Conservation (phyloP, 129 eudicot genomes). For the Chrysanthemum seticuspe region DNA sequence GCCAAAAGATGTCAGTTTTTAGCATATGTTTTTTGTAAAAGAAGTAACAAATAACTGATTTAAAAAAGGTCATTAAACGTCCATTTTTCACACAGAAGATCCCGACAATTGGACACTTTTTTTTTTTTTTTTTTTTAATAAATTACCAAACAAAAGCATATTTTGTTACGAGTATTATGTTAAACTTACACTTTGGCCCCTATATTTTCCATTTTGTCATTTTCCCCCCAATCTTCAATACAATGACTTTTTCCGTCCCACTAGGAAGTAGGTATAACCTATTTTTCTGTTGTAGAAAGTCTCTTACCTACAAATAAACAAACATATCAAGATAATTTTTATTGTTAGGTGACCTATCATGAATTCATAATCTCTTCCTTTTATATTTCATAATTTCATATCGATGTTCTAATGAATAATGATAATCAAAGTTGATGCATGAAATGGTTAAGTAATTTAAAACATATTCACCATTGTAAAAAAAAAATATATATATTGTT, state of each 20-base stretch:
- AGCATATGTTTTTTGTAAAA: not conserved
- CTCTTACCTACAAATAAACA: not conserved
- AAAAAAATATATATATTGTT: no score
- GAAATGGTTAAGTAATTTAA: no score
- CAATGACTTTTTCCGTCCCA: not conserved
- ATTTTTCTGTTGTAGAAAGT: not conserved
- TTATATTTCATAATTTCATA: not conserved
- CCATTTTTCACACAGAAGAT: not conserved
- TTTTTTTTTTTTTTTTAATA: not conserved
- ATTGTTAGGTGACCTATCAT: not conserved
- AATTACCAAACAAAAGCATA: not conserved
- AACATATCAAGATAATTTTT: not conserved
- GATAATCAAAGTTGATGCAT: no score
- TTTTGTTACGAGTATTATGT: not conserved
- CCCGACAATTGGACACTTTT: not conserved
- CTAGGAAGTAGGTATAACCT: not conserved
- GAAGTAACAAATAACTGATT: not conserved
- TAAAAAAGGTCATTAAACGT: not conserved
- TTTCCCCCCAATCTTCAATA: not conserved
- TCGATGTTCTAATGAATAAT: no score
- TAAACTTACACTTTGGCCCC: not conserved
- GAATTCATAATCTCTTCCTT: not conserved
- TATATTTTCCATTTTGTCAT: not conserved
- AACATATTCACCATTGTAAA: no score
- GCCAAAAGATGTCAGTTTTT: not conserved